phyloP scores from a whole-genome alignment of 176 grass and related monocot genomes.

The Oryza officinalis region DNA sequence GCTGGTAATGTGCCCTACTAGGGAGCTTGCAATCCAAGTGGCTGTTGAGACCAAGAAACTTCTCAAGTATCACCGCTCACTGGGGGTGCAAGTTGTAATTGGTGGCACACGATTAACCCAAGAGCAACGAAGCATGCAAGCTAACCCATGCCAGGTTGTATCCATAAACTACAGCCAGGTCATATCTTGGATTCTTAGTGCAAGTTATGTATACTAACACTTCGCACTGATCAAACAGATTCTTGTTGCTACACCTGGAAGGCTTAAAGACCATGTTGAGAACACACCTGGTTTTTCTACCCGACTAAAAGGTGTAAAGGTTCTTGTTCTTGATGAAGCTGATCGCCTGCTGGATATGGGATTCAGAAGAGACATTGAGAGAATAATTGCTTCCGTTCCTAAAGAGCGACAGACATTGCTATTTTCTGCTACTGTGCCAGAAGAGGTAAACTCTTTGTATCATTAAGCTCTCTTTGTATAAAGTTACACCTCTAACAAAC shows the following conservation, averaged over 20 bases:
- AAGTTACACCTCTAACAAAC: constrained; percentile 31
- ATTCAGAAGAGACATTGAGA: constrained; percentile 94
- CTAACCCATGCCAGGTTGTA: constrained; percentile 82
- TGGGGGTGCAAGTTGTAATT: constrained; percentile 88
- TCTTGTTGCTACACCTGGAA: constrained; percentile 92
- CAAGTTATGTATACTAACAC: constrained; percentile 25
- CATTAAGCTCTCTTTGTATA: constrained; percentile 7
- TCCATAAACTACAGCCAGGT: constrained; percentile 27
- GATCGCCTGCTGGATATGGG: constrained; percentile 96
- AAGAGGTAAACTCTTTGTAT: constrained; percentile 61
- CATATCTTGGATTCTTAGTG: constrained; percentile 15
- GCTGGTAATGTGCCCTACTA: constrained; percentile 80
- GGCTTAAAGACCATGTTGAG: constrained; percentile 91
- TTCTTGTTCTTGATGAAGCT: constrained; percentile 96
- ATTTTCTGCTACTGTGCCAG: constrained; percentile 95
- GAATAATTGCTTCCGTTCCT: constrained; percentile 74
- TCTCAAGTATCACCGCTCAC: constrained; percentile 76
- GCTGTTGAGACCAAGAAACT: constrained; percentile 87
- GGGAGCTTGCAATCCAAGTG: constrained; percentile 90
- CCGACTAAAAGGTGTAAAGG: constrained; percentile 79
- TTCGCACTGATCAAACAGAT: constrained; percentile 49
- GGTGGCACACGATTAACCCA: constrained; percentile 75
- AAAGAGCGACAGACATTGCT: constrained; percentile 88
- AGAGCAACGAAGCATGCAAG: constrained; percentile 80
- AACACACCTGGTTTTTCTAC: constrained; percentile 82